Evolutionary conservation across 2,329 filamentous ascomycete genomes (phyloP).

Genomic region (Colletotrichum sp.): DNA sequence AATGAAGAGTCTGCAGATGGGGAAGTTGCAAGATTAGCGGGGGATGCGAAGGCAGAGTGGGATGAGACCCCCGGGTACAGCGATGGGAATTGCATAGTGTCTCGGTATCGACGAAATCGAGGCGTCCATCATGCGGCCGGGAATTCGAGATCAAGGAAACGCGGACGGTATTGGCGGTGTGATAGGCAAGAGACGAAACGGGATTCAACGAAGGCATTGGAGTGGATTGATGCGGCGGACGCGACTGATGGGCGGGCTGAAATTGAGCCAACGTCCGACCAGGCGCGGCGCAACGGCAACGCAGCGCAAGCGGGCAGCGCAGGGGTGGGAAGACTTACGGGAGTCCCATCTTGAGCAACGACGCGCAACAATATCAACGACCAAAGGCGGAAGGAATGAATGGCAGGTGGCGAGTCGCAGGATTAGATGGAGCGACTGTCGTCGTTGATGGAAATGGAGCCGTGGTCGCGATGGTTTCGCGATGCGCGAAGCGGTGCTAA

Average conservation of each 20-base stretch:
- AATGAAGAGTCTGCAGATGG: slow-evolving; percentile 46
- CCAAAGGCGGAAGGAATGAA: background rate
- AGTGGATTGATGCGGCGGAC: background rate
- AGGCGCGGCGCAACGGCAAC: slow-evolving; percentile 10
- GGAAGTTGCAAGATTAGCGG: slow-evolving; percentile 3
- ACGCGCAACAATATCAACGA: background rate
- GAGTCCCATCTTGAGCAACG: slow-evolving; percentile 45
- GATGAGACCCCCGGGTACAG: slow-evolving; percentile 3
- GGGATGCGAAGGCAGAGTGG: background rate
- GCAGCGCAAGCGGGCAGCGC: slow-evolving; percentile 3
- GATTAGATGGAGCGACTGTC: background rate
- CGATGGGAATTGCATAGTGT: slow-evolving; percentile 11
- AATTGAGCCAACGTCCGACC: slow-evolving; percentile 19
- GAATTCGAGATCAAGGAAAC: background rate
- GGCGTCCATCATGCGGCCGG: background rate
- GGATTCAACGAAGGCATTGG: background rate
- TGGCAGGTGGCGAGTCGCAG: background rate
- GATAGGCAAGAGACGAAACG: background rate
- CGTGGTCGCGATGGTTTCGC: slow-evolving; percentile 15
- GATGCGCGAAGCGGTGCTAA: slow-evolving; percentile 7
- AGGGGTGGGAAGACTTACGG: slow-evolving; percentile 43
- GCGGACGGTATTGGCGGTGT: background rate
- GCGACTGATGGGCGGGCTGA: slow-evolving; percentile 16
- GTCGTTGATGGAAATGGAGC: slow-evolving; percentile 3
- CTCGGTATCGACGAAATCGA: background rate